Conservation (phyloP, 176 grass and related monocot species). For the Sorghum bicolor region DNA sequence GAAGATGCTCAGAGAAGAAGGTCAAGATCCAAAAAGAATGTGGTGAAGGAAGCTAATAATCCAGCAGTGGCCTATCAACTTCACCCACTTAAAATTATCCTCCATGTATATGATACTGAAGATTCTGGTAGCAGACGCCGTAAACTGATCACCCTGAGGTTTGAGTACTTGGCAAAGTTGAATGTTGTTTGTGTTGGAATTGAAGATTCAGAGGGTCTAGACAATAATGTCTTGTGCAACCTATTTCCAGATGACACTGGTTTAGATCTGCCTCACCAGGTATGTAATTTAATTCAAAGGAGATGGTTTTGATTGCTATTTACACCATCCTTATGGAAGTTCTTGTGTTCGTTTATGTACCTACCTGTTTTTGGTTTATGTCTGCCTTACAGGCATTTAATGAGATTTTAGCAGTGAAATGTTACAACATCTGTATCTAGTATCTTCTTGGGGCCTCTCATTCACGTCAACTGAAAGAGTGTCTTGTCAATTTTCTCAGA, state of each 20-base stretch:
- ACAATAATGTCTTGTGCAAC: constrained; percentile 86
- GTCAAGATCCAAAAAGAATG: constrained; percentile 73
- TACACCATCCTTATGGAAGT: not conserved
- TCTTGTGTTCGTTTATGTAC: not conserved
- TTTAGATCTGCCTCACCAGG: constrained; percentile 86
- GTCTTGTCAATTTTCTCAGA: constrained; percentile 48
- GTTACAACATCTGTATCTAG: not conserved
- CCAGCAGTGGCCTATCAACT: constrained; percentile 63
- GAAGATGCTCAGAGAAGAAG: constrained; percentile 95
- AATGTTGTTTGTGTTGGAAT: constrained; percentile 90
- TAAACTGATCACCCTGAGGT: constrained; percentile 57
- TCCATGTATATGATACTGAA: constrained; percentile 70
- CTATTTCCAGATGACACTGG: constrained; percentile 97
- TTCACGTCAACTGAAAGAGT: constrained; percentile 5
- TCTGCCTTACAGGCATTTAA: not conserved
- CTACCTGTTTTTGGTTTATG: not conserved
- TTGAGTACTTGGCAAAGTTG: constrained; percentile 92
- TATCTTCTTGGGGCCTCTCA: not conserved
- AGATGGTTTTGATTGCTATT: constrained; percentile 12
- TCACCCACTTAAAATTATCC: constrained; percentile 85
- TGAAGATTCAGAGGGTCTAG: constrained; percentile 59
- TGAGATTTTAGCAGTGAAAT: not conserved
- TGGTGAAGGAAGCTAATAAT: constrained; percentile 56
- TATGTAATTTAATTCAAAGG: constrained; percentile 19
- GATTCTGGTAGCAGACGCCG: constrained; percentile 43